Percentiles rank a stretch among this genome's conserved stretches.
Evolutionary conservation across 441 rosid genomes (phyloP).

Genomic region (Caryocar brasiliense): DNA sequence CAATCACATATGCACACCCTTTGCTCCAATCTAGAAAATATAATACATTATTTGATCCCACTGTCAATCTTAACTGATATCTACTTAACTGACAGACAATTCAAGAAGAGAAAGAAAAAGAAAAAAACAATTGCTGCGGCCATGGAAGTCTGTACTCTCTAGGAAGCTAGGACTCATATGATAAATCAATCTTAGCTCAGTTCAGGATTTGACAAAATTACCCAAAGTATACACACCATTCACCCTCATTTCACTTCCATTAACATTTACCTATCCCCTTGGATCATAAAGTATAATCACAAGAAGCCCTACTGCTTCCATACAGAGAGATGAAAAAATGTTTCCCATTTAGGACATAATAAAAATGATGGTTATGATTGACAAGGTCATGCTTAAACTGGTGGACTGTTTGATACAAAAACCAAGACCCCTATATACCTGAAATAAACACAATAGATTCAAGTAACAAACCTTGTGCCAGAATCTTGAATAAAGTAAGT

Average conservation of each 20-base stretch:
- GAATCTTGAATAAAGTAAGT: constrained; percentile 89
- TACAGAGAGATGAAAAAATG: too few relatives aligned
- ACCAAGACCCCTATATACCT: neutral
- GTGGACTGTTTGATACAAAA: neutral
- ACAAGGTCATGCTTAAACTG: neutral
- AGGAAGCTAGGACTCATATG: too few relatives aligned
- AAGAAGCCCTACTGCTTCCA: neutral
- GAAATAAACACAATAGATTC: constrained; percentile 2
- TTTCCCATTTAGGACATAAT: neutral
- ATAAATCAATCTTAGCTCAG: too few relatives aligned
- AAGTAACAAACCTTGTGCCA: constrained; percentile 80
- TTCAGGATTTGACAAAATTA: too few relatives aligned
- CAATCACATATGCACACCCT: neutral
- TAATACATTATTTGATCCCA: neutral
- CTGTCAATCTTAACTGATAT: neutral
- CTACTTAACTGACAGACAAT: neutral
- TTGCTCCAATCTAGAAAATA: neutral
- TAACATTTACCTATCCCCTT: neutral
- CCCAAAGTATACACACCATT: too few relatives aligned
- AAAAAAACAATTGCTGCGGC: too few relatives aligned
- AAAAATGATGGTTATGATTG: neutral
- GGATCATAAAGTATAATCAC: neutral
- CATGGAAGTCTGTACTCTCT: too few relatives aligned
- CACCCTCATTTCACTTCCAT: neutral
- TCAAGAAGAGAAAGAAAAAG: too few relatives aligned